These are phyloP conservation scores for Hanseniaspora osmophila DNA, from an alignment of 805 yeast genomes.

Conservation along the genomic window DNA sequence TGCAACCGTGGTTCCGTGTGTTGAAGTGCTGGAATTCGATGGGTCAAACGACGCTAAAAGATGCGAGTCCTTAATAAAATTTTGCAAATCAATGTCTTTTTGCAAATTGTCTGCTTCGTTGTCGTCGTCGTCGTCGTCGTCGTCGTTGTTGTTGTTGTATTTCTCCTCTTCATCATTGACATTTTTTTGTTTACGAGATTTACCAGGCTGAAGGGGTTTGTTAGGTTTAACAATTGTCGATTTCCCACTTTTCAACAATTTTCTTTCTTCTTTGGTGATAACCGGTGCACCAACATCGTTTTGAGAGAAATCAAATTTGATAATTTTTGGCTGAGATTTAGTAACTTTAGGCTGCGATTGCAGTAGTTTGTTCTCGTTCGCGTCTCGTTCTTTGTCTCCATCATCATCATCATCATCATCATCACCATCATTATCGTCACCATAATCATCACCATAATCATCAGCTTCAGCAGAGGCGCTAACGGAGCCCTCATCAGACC, in stretches of 20 bases:
- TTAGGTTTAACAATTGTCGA: constrained; percentile 18
- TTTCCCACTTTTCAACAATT: constrained; percentile 44
- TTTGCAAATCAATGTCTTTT: constrained; percentile 59
- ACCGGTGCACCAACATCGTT: constrained; percentile 21
- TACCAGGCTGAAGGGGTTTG: constrained; percentile 23
- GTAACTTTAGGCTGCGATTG: too few species aligned
- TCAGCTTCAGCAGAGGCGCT: neutral
- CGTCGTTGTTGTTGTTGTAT: too few species aligned
- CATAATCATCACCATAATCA: too few species aligned
- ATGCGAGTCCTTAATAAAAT: constrained; percentile 60
- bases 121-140: constrained; percentile 18
- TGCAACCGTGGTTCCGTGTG: constrained; percentile 10
- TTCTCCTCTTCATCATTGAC: constrained; percentile 6
- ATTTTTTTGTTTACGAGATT: constrained; percentile 21
- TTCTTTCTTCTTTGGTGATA: constrained; percentile 34
- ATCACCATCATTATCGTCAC: too few species aligned
- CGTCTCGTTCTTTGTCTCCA: constrained; percentile 7
- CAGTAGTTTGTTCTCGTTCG: neutral
- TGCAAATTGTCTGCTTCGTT: constrained; percentile 41
- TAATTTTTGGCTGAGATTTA: constrained; percentile 10
- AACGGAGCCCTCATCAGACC: neutral
- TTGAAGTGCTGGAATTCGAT: constrained; percentile 13
- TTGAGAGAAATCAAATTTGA: constrained; percentile 24
- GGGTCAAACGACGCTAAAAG: constrained; percentile 30
- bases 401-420: too few species aligned